These are phyloP conservation scores for Boletus huronensis DNA, from an alignment of 768 basidiomycete species.

Conservation along the genomic window DNA sequence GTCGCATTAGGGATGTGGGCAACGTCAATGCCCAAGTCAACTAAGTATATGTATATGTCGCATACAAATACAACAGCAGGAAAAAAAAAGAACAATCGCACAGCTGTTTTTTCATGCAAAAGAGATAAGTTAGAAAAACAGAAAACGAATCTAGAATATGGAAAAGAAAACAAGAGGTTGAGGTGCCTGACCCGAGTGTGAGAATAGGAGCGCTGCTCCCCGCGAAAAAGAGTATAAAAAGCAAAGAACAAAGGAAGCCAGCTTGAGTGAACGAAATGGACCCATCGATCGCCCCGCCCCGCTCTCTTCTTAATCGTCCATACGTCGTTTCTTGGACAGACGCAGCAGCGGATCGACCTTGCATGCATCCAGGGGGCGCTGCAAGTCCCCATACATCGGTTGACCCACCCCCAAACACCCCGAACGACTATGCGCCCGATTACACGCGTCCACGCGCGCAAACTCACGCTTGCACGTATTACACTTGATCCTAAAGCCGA, in stretches of 20 bases:
- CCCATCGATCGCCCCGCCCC: background rate
- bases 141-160: background rate
- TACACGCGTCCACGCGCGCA: slow-evolving; percentile 33
- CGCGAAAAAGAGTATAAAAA: background rate
- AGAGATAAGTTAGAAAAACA: slow-evolving; percentile 16
- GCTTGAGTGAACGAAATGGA: slow-evolving; percentile 1
- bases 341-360: slow-evolving; percentile 22
- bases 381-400: slow-evolving; percentile 31
- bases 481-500: slow-evolving; percentile 31
- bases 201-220: background rate
- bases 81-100: background rate
- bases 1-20: background rate
- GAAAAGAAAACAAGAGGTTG: background rate
- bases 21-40: background rate
- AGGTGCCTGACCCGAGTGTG: background rate
- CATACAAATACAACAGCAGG: background rate
- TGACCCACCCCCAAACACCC: slow-evolving; percentile 29
- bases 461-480: slow-evolving; percentile 31
- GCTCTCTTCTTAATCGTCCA: slow-evolving; percentile 18
- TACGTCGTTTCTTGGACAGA: slow-evolving; percentile 30
- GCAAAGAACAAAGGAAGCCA: background rate
- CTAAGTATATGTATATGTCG: background rate
- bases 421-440: slow-evolving; percentile 33
- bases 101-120: slow-evolving; percentile 6
- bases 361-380: slow-evolving; percentile 25